Base-by-base conservation (phyloP, 495 filamentous ascomycete genomes). In the Neurospora sp. region DNA sequence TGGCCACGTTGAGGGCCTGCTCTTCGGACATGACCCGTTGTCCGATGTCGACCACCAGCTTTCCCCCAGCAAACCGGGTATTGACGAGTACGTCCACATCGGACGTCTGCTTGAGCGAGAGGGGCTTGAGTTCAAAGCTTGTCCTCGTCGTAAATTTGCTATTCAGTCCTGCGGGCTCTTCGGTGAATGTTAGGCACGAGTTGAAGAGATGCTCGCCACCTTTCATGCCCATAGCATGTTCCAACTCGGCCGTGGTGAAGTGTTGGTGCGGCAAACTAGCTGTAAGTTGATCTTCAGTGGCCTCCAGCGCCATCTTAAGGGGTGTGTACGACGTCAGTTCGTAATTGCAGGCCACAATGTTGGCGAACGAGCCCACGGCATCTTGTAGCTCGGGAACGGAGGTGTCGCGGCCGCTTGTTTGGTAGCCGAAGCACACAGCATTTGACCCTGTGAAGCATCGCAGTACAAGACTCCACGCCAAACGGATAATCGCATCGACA, bases 391-490 rank as follows among this genome's bases (percentile, higher is more conserved):
- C 82, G 0, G 78, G 68, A 20, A 83, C 73, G 0, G 82, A 79
- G 22, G 82, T 76, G 37, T 82, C 80, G n/a, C 84, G 80, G 68
- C 84, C 84, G 3, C 75, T 73, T 4, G 82, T 79, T 61, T 81
- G 82, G 73, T 79, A 84, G 2, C 84, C 84, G 69, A 84, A 86
- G 73, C 80, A 83, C 14, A 85, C 79, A 8, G 77, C 76, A 65
- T 81, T 77, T 8, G 73, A 78, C 6, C 83, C 82, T 0, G 81
- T 80, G 68, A 82, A 86, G 68, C 79, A 82, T n/a, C 83, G 79
- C 9, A 86, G 73, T 8, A 85, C 70, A 35, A 86, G 77, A 4
- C 77, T 80, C 84, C 84, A 86, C 2, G 84, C 84, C n/a, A 85
- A 80, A n/a, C 80, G 80, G n/a, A 86, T 76, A 38, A 86, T 70